Evolutionary conservation across 495 filamentous ascomycete species (phyloP), one percentile per base, ranked within the genome.

Genomic region (Penicillium longicatenatum): DNA sequence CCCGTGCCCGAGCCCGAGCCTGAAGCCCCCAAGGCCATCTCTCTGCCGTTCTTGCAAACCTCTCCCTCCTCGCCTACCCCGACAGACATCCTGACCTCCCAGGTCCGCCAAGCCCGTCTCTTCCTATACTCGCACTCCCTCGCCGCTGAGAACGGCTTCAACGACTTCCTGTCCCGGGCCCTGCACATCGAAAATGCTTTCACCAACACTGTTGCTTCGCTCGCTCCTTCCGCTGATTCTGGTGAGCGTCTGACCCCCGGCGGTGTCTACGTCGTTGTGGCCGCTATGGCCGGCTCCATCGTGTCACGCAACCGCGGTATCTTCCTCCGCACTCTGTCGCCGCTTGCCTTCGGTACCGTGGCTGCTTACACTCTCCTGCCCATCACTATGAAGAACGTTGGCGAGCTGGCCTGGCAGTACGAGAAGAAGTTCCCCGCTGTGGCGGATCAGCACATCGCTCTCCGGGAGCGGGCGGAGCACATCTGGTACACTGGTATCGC

Each of bases 231-330:
- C 11, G 85, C 86, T 55, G 87, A 92, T 68, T 87, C 84, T 49
- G 86, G 87, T 59, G 94, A 98, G 75, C 84, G 84, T 62, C 79
- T 98, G 16, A 83, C 96, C 68, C 94, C 94, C 24, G 91, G 92
- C 6, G 72, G 84, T 37, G 81, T 97, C 58, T 97, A 97, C 76
- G 91, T 96, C 35, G 84, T 96, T 14, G 91, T 98, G 3, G 84
- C 91, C 11, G 85, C 89, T 57, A 96, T 98, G 92, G 88, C 93
- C 30, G 93, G 93, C 60, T 89, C 84, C 62, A 97, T 98, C 67
- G 76, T 96, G 29, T 82, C 89, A 44, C 84, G 94, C 50, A 94
- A 95, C 77, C 84, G 93, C 43, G 90, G 89, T 62, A 78, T 97
- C 42, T 69, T 96, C 56, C 77, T 98, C 24, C 84, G 93, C 43